Conservation (phyloP, 805 yeast species). For the Saccharomyces mikatae region DNA sequence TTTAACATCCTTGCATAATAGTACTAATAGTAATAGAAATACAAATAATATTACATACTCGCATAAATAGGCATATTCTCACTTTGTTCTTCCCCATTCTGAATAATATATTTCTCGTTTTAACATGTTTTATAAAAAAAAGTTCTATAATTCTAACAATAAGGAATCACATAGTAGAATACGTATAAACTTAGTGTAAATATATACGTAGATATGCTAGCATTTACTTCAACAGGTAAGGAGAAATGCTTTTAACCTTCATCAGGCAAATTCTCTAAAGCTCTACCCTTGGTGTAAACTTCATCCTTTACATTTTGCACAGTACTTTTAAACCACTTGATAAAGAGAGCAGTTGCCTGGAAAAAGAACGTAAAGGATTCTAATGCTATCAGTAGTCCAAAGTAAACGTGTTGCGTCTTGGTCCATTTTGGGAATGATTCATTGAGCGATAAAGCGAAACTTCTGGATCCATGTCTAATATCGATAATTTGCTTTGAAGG, state of each 20-base stretch:
- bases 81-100: not conserved
- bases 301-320: slow-evolving; percentile 46
- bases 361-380: not conserved
- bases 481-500: not conserved
- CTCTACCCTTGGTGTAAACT: slow-evolving; percentile 48
- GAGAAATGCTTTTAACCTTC: not conserved
- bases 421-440: not conserved
- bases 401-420: not conserved
- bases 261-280: slow-evolving; percentile 36
- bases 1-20: not conserved
- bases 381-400: not conserved
- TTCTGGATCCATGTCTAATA: not conserved
- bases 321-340: slow-evolving; percentile 20
- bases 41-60: not conserved
- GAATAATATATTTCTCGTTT: not conserved
- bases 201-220: slow-evolving; percentile 1
- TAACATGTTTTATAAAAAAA: not conserved
- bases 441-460: not conserved
- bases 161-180: not conserved
- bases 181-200: slow-evolving; percentile 1
- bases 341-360: not conserved
- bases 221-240: not conserved
- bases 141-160: not conserved
- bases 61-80: not conserved
- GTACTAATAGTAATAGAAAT: not conserved